Evolutionary conservation across 106 monocot species (phyloP).

Genomic region (Iris macrosiphon): DNA sequence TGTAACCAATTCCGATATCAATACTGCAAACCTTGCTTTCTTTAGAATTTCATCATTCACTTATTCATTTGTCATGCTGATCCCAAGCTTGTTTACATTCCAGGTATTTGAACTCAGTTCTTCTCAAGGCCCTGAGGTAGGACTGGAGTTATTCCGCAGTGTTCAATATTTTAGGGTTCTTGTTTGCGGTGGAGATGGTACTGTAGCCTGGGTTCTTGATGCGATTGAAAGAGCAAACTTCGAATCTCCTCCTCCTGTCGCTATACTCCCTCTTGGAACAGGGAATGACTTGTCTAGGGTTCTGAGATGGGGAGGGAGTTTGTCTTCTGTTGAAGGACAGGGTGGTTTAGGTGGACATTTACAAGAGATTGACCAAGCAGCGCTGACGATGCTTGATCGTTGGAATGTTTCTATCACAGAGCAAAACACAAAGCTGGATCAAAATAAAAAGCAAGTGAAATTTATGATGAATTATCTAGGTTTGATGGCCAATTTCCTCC

Average conservation of each 20-base stretch:
- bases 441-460: constrained; percentile 36
- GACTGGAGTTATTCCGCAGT: constrained; percentile 63
- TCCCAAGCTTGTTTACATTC: constrained; percentile 5
- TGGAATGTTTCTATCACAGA: constrained; percentile 79
- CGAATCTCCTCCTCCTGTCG: constrained; percentile 91
- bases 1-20: too few species aligned
- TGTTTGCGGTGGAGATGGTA: constrained; percentile 95
- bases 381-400: constrained; percentile 84
- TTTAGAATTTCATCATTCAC: too few species aligned
- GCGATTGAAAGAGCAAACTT: constrained; percentile 77
- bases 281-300: constrained; percentile 90
- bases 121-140: constrained; percentile 79
- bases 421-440: constrained; percentile 12
- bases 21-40: too few species aligned
- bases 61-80: too few species aligned
- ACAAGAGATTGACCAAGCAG: constrained; percentile 65
- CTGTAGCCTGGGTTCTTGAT: constrained; percentile 94
- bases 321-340: constrained; percentile 64
- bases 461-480: constrained; percentile 90
- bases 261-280: constrained; percentile 94
- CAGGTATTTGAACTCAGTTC: constrained; percentile 79
- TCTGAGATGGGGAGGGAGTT: constrained; percentile 78
- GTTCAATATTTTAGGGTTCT: constrained; percentile 72
- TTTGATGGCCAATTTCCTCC: constrained; percentile 13
- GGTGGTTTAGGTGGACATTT: constrained; percentile 55